These are phyloP conservation scores for Irineochytrium annulatum DNA, from an alignment of 192 early-diverging fungal species.

Conservation along the genomic window DNA sequence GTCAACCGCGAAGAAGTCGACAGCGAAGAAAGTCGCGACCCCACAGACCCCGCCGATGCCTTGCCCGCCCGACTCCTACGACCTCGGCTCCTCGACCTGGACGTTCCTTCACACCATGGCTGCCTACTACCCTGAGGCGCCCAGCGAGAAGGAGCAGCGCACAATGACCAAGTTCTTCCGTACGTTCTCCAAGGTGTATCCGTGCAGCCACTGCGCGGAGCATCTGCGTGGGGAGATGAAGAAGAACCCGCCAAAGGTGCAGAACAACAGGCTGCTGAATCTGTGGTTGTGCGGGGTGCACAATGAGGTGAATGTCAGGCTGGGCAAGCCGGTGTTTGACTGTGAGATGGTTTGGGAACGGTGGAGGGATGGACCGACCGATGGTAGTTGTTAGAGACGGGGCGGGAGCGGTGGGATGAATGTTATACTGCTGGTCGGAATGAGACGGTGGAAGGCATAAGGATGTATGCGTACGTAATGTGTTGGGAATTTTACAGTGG, in stretches of 20 bases:
- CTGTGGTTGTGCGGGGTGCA: slow-evolving; percentile 93
- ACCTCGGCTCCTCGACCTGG: slow-evolving; percentile 90
- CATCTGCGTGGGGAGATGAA: slow-evolving; percentile 78
- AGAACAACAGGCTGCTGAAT: slow-evolving; percentile 59
- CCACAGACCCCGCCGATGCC: no score
- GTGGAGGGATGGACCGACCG: slow-evolving; percentile 58
- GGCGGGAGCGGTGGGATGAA: no score
- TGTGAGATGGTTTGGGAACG: slow-evolving; percentile 91
- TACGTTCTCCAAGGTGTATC: slow-evolving; percentile 83
- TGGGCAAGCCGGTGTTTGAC: slow-evolving; percentile 89
- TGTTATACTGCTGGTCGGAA: no score
- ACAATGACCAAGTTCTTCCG: slow-evolving; percentile 69
- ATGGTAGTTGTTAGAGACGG: not conserved
- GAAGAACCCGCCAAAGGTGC: slow-evolving; percentile 71
- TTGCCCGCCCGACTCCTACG: slow-evolving; percentile 81
- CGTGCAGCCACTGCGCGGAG: slow-evolving; percentile 83
- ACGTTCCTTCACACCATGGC: slow-evolving; percentile 97
- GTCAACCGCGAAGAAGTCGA: no score
- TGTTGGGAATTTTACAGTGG: no score
- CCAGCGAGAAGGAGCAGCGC: slow-evolving; percentile 63
- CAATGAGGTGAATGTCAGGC: slow-evolving; percentile 88
- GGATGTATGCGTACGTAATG: no score
- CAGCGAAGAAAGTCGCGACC: no score
- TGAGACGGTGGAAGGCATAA: no score
- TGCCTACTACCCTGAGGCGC: slow-evolving; percentile 87